These are phyloP conservation scores for Phytophthora pisi DNA, from an alignment of 352 stramenopile species.

Conservation along the genomic window DNA sequence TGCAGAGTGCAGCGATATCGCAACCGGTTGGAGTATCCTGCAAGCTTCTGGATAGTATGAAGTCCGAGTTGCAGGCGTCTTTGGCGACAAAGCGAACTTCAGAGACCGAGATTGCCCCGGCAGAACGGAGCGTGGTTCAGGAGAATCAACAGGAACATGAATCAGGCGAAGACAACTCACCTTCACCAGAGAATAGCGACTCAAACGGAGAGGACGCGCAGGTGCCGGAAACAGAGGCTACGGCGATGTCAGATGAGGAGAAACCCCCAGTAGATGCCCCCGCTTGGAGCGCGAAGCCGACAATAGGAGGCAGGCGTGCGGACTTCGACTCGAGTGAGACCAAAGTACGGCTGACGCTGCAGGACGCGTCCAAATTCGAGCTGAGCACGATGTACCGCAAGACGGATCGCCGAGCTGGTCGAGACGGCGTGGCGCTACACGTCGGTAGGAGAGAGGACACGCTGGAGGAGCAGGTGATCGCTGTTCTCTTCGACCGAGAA, in stretches of 20 bases:
- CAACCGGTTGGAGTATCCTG: constrained; percentile 68
- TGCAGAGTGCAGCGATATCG: constrained; percentile 45
- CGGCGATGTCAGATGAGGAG: constrained; percentile 9
- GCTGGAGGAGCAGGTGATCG: constrained; percentile 80
- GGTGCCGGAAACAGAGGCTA: constrained; percentile 9
- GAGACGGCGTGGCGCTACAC: constrained; percentile 76
- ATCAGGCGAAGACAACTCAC: constrained; percentile 2
- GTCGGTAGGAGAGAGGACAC: constrained; percentile 81
- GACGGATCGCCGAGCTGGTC: constrained; percentile 74
- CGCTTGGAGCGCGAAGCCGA: constrained; percentile 56
- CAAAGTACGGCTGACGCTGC: constrained; percentile 73
- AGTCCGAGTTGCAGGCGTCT: constrained; percentile 67
- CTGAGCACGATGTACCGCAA: constrained; percentile 89
- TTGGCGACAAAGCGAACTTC: constrained; percentile 32
- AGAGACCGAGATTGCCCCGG: constrained; percentile 10
- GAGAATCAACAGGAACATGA: constrained; percentile 15
- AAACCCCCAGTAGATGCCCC: constrained; percentile 8
- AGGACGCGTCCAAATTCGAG: constrained; percentile 80
- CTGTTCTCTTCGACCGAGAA: constrained; percentile 85
- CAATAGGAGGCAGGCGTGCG: constrained; percentile 53
- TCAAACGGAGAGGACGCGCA: constrained; percentile 6
- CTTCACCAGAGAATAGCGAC: constrained; percentile 12
- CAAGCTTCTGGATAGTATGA: constrained; percentile 68
- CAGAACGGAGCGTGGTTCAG: not conserved
- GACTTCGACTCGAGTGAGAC: constrained; percentile 79